phyloP scores from a whole-genome alignment of 1,284 basidiomycete genomes.

The Phlebopus sp. region DNA sequence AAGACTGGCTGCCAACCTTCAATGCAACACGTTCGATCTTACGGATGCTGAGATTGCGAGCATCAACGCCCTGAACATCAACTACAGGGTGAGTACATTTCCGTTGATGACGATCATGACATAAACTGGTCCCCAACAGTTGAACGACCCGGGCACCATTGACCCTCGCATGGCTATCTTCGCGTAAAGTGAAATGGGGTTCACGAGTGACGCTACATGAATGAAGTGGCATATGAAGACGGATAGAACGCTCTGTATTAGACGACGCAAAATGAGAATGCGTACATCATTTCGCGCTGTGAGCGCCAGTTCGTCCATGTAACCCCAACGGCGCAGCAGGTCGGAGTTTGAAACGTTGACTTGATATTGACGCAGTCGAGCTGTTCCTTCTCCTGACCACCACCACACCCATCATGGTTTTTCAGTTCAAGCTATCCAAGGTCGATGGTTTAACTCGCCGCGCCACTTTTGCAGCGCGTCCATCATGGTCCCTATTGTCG shows the following conservation, averaged over 20 bases:
- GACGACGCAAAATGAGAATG: background rate
- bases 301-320: too few relatives aligned
- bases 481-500: conserved; percentile 56
- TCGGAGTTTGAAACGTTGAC: conserved; percentile 42
- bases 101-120: background rate
- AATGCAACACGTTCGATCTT: conserved; percentile 56
- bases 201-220: conserved; percentile 5
- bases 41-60: conserved; percentile 55
- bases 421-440: conserved; percentile 56
- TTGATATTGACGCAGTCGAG: conserved; percentile 14
- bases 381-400: conserved; percentile 9
- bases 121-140: conserved; percentile 33
- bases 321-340: conserved; percentile 30
- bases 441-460: conserved; percentile 53
- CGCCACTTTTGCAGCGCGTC: conserved; percentile 48
- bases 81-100: conserved; percentile 49
- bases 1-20: conserved; percentile 62
- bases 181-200: conserved; percentile 43
- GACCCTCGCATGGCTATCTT: conserved; percentile 65
- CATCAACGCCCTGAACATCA: conserved; percentile 62
- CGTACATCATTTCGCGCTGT: too few relatives aligned
- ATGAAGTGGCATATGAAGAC: too few relatives aligned
- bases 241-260: too few relatives aligned
- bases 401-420: conserved; percentile 36
- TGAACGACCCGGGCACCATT: conserved; percentile 70